Base-by-base conservation (phyloP, 169 alveolate genomes). In the Plasmodium gonderi region DNA sequence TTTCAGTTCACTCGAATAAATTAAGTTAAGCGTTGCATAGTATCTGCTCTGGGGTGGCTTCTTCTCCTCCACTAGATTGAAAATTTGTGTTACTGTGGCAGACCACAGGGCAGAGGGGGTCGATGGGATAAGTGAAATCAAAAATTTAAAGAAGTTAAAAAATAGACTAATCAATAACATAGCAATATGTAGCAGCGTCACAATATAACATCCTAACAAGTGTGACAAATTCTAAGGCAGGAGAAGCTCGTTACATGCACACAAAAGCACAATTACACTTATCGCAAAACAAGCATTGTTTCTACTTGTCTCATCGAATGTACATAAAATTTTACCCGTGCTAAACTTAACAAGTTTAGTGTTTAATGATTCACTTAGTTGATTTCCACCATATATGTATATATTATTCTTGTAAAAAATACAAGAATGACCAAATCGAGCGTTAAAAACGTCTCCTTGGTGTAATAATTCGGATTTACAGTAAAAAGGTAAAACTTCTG, bases 381-480 rank as follows among this genome's bases (percentile, higher is more conserved):
- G 92, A 44, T 85, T 77, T 0, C 94, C 94, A 3, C 94, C 94
- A 77, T 76, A 89, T 23, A 89, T 89, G 33, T 89, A 89, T 76
- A 89, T 47, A 17, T 4, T n/a, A 68, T 78, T 76, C 38, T 78
- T 78, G 69, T 89, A 29, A n/a, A 89, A 65, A 42, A 89, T 45
- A 17, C 90, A 76, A 36, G 90, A 54, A 14, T 89, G 94, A 0
- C 94, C 94, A 89, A 77, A 77, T 33, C 94, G 89, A 68, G 26
- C 42, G 51, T 75, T 89, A 68, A 89, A 89, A 33, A 89, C 33
- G 17, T 76, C 44, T 60, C 44, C 90, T 47, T 49, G 14, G 49
- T 89, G 94, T 11, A 89, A 47, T 65, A 89, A 44, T 49, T 89
- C 94, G 5, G 94, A 89, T 89, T 89, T 89, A 89, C 90, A 89